Evolutionary conservation across 805 yeast genomes (phyloP).

Genomic region (Kluyveromyces nonfermentans): DNA sequence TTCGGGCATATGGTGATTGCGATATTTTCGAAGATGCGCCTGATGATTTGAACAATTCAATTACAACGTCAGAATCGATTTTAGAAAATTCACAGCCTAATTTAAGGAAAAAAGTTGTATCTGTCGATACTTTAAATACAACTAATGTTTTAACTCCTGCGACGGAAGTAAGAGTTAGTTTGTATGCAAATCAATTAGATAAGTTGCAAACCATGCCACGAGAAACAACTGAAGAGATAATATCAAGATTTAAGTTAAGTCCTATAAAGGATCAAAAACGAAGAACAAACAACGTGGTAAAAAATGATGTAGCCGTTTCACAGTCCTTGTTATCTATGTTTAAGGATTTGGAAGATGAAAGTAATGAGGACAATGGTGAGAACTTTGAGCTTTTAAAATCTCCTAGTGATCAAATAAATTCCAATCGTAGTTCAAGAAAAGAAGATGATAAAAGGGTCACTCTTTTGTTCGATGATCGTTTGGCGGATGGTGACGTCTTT

Average conservation of each 20-base stretch:
- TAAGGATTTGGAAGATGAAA: slow-evolving; percentile 22
- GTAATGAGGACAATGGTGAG: background rate
- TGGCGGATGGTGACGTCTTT: slow-evolving; percentile 10
- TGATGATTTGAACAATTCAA: slow-evolving; percentile 18
- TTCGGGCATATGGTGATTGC: slow-evolving; percentile 8
- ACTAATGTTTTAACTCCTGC: slow-evolving; percentile 23
- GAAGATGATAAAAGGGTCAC: slow-evolving; percentile 17
- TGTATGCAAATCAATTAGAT: slow-evolving; percentile 17
- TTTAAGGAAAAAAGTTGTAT: slow-evolving; percentile 25
- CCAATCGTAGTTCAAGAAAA: background rate
- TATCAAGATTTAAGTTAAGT: slow-evolving; percentile 23
- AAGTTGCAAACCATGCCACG: slow-evolving; percentile 15
- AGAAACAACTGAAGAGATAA: slow-evolving; percentile 28
- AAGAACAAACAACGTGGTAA: slow-evolving; percentile 18
- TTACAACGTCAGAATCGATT: slow-evolving; percentile 17
- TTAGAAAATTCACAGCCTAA: slow-evolving; percentile 14
- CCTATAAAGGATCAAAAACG: slow-evolving; percentile 19
- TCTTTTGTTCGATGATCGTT: slow-evolving; percentile 21
- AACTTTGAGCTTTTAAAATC: background rate
- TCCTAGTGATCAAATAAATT: background rate
- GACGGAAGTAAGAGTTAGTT: slow-evolving; percentile 27
- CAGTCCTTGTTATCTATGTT: slow-evolving; percentile 23
- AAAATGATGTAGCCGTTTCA: slow-evolving; percentile 10
- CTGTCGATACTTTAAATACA: slow-evolving; percentile 26
- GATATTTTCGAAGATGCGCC: slow-evolving; percentile 27